Conservation (phyloP, 805 yeast species). For the Kodamaea hsintzibuensis region DNA sequence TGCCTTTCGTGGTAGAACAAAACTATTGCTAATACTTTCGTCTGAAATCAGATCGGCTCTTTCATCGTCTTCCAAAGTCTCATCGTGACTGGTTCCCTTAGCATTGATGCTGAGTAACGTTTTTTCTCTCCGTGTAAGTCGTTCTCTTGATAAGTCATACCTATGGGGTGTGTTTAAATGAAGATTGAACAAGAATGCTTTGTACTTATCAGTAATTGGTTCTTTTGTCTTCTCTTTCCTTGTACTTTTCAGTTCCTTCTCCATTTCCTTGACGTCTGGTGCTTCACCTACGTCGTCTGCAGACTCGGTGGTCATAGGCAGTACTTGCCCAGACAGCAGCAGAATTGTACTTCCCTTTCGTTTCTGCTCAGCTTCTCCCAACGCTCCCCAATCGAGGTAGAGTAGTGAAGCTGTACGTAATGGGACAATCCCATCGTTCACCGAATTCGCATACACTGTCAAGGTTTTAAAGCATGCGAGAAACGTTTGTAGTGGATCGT, state of each 20-base stretch:
- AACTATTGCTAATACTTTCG: neutral
- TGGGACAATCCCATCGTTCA: slow-evolving; percentile 49
- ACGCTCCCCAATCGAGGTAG: slow-evolving; percentile 44
- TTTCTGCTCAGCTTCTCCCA: slow-evolving; percentile 35
- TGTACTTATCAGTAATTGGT: neutral
- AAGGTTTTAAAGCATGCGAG: slow-evolving; percentile 32
- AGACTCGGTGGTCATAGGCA: neutral
- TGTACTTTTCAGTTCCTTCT: neutral
- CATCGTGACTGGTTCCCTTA: slow-evolving; percentile 2
- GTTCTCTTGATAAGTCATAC: slow-evolving; percentile 8
- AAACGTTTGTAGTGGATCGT: slow-evolving; percentile 36
- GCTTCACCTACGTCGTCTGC: slow-evolving; percentile 8
- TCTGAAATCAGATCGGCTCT: neutral
- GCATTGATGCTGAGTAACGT: slow-evolving; percentile 15
- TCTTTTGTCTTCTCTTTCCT: neutral
- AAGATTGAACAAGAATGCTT: slow-evolving; percentile 1
- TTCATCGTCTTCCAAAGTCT: slow-evolving; percentile 10
- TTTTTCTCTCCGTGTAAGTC: slow-evolving; percentile 16
- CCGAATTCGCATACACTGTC: slow-evolving; percentile 44
- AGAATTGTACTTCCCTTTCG: slow-evolving; percentile 7
- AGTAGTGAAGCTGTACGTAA: slow-evolving; percentile 43
- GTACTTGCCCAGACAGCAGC: neutral
- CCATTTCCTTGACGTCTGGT: slow-evolving; percentile 2
- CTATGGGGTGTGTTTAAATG: neutral
- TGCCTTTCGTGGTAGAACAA: slow-evolving; percentile 48